Base-by-base conservation (phyloP, 1,139 yeast genomes). In the Scheffersomyces lignicola region DNA sequence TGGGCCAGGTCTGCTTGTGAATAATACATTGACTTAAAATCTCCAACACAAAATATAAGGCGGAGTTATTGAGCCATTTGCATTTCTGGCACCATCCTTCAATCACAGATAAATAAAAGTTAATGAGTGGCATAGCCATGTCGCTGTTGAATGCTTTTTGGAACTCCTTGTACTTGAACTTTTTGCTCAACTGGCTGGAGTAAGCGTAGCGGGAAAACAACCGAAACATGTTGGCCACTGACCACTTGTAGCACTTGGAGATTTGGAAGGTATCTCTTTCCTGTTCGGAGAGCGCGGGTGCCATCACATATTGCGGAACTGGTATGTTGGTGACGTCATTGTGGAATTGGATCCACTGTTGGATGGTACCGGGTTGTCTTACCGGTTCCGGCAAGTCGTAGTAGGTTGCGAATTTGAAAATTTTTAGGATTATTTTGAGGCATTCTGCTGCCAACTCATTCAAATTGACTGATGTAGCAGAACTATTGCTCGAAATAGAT, bases 191-290 rank as follows among this genome's bases (percentile, higher is more conserved):
- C 26, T 60, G 55, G 29, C 51, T 57, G 6, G 82, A 74, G 16
- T 39, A 34, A 2, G 86, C 89, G 54, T 86, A 89, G 47, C 95
- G 71, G 37, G 73, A 74, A 51, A 84, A 86, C n/a, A 89, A 58
- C 44, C 95, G 76, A 49, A 73, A 77, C 33, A 90, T 59, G 54
- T 88, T 88, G 23, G 88, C 89, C 50, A 81, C 80, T 1, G 95
- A 78, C 97, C 98, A 90, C 58, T 92, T 92, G 59, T 88, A 86
- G 43, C 92, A 77, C 58, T 88, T 90, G 23, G 74, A 58, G 29
- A 68, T 52, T 46, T 70, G 73, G 11, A 68, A 49, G 36, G 61
- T 54, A 33, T 61, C 50, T 42, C 58, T 62, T 33, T 69, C 75
- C 40, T 56, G 59, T 36, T 68, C 73, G 24, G 55, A 42, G 4